These are phyloP conservation scores for Fusarium compactum DNA, from an alignment of 2,329 filamentous ascomycete species.

Conservation along the genomic window DNA sequence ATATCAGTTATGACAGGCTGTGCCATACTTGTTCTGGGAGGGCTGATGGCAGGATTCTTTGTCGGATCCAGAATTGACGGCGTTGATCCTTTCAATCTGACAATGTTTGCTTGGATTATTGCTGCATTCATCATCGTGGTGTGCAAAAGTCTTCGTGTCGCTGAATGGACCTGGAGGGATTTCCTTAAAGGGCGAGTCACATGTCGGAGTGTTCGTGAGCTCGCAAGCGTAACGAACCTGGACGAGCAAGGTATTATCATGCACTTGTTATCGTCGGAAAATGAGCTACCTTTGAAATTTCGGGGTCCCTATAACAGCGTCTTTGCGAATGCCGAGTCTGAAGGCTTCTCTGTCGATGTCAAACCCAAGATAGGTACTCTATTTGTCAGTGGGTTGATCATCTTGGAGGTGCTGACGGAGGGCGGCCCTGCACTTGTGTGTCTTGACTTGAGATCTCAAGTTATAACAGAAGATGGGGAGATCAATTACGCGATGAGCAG, in stretches of 20 bases:
- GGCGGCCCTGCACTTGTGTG: background rate
- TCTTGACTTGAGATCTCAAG: background rate
- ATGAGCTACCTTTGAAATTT: fast-evolving
- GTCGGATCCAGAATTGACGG: background rate
- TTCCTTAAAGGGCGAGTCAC: background rate
- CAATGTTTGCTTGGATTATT: background rate
- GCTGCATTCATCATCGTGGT: background rate
- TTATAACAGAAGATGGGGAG: background rate
- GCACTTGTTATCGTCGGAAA: fast-evolving
- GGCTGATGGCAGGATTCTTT: background rate
- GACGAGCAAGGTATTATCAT: background rate
- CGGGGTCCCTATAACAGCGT: background rate
- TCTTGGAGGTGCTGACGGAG: background rate
- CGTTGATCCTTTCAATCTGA: background rate
- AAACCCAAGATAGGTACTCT: background rate
- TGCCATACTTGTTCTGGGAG: background rate
- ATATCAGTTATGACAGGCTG: background rate
- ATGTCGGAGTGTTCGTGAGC: background rate
- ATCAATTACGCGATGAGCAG: too few species aligned
- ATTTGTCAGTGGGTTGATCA: background rate
- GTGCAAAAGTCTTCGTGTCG: background rate
- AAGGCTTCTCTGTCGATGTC: background rate
- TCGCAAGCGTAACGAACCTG: background rate
- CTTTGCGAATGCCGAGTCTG: background rate
- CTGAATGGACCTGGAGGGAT: background rate